Evolutionary conservation across 2,329 filamentous ascomycete species (phyloP).

Genomic region (Hyphodiscus sp.): DNA sequence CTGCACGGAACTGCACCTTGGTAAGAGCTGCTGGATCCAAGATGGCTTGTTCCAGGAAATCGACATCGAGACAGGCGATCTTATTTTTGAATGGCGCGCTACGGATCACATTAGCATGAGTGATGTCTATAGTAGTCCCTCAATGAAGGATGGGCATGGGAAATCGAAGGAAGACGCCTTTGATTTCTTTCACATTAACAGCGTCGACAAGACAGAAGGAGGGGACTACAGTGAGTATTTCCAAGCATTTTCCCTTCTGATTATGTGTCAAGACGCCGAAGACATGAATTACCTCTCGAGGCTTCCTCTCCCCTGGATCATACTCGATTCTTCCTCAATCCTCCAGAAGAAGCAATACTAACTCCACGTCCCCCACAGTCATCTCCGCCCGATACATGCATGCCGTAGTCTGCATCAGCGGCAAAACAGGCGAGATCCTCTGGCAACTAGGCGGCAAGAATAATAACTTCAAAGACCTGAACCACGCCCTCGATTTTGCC

Average conservation of each 20-base stretch:
- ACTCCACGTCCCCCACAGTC: constrained; percentile 15
- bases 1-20: constrained; percentile 19
- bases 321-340: no score
- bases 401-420: constrained; percentile 35
- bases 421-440: constrained; percentile 37
- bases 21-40: constrained; percentile 30
- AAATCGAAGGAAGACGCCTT: constrained; percentile 19
- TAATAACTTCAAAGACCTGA: constrained; percentile 33
- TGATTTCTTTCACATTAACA: constrained; percentile 30
- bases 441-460: constrained; percentile 40
- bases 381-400: constrained; percentile 39
- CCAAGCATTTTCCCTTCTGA: no score
- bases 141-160: background rate
- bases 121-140: background rate
- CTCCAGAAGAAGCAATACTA: no score
- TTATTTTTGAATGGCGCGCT: constrained; percentile 46
- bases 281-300: no score
- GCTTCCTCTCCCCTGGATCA: no score
- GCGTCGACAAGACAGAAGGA: constrained; percentile 32
- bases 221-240: constrained; percentile 15
- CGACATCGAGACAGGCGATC: constrained; percentile 40
- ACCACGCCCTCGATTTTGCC: constrained; percentile 37
- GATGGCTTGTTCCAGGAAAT: constrained; percentile 42
- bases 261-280: no score
- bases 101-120: constrained; percentile 10